Evolutionary conservation across 2,329 filamentous ascomycete species (phyloP).

Genomic region (Botrytis squamosa): DNA sequence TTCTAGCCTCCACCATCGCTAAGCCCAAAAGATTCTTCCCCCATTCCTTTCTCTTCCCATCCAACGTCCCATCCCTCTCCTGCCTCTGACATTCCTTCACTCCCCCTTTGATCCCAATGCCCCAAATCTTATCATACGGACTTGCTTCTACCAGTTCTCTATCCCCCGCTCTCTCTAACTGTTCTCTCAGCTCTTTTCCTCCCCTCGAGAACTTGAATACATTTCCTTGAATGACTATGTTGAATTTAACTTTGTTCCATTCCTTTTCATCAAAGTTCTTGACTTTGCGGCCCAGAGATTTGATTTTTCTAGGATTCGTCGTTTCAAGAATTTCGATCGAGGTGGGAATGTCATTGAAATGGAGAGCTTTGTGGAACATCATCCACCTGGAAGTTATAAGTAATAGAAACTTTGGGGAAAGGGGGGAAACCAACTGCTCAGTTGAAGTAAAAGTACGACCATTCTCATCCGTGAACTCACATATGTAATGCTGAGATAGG

Average conservation of each 20-base stretch:
- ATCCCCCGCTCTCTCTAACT: neutral
- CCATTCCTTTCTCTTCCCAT: neutral
- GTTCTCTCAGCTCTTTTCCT: neutral
- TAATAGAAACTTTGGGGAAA: too few relatives aligned
- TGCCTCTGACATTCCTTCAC: neutral
- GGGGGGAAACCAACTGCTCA: neutral
- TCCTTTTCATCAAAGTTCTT: neutral
- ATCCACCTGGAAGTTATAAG: neutral
- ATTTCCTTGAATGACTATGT: conserved; percentile 1
- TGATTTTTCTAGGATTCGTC: neutral
- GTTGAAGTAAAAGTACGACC: neutral
- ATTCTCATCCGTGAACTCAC: conserved; percentile 1
- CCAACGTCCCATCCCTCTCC: neutral
- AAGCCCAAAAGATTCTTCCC: neutral
- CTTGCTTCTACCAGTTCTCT: conserved; percentile 16
- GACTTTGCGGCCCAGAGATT: neutral
- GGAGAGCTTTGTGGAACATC: conserved; percentile 11
- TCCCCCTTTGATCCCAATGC: neutral
- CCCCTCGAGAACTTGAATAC: conserved; percentile 7
- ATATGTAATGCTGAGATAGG: conserved; percentile 4
- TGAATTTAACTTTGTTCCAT: neutral
- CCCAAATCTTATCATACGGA: conserved; percentile 8
- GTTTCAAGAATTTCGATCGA: neutral
- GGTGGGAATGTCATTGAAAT: neutral
- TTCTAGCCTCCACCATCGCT: conserved; percentile 6